phyloP scores from a whole-genome alignment of 495 filamentous ascomycete genomes.

The Pyrenula aspistea region DNA sequence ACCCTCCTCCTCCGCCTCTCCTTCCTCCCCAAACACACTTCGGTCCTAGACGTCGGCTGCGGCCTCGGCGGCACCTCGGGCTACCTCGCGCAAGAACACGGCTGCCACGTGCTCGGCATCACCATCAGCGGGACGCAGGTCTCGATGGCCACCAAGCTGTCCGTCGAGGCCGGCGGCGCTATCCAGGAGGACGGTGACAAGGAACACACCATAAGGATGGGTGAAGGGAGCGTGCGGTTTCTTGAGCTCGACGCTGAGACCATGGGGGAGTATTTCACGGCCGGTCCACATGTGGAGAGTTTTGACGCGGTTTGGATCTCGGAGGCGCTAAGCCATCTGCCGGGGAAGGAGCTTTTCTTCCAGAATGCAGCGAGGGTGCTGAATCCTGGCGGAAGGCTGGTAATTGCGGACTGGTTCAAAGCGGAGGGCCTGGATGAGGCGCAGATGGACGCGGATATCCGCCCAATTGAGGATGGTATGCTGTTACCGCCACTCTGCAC shows the following conservation, averaged over 20 bases:
- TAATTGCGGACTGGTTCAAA: slow-evolving; percentile 46
- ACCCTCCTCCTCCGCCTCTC: slow-evolving; percentile 35
- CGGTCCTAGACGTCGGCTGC: slow-evolving; percentile 43
- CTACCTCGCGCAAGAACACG: slow-evolving; percentile 31
- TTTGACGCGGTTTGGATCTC: slow-evolving; percentile 49
- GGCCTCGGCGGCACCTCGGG: slow-evolving; percentile 43
- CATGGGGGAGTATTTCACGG: slow-evolving; percentile 36
- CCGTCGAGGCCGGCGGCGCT: slow-evolving; percentile 14
- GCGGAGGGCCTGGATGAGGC: slow-evolving; percentile 25
- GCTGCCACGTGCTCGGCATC: slow-evolving; percentile 38
- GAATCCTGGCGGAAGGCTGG: slow-evolving; percentile 29
- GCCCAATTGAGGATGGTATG: slow-evolving; percentile 35
- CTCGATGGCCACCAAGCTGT: slow-evolving; percentile 30
- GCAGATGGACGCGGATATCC: slow-evolving; percentile 36
- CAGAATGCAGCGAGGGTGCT: slow-evolving; percentile 30
- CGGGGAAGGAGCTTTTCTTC: slow-evolving; percentile 44
- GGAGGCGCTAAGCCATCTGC: slow-evolving; percentile 45
- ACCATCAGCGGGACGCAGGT: slow-evolving; percentile 46
- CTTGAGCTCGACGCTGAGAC: slow-evolving; percentile 47
- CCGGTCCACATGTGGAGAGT: slow-evolving; percentile 6
- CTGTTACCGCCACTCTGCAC: slow-evolving; percentile 39
- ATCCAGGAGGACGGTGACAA: slow-evolving; percentile 6
- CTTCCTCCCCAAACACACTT: slow-evolving; percentile 14
- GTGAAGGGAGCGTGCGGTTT: slow-evolving; percentile 32
- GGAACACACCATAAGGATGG: slow-evolving; percentile 15